Evolutionary conservation across 2,329 filamentous ascomycete species (phyloP).

Genomic region (Fusarium devonianum): DNA sequence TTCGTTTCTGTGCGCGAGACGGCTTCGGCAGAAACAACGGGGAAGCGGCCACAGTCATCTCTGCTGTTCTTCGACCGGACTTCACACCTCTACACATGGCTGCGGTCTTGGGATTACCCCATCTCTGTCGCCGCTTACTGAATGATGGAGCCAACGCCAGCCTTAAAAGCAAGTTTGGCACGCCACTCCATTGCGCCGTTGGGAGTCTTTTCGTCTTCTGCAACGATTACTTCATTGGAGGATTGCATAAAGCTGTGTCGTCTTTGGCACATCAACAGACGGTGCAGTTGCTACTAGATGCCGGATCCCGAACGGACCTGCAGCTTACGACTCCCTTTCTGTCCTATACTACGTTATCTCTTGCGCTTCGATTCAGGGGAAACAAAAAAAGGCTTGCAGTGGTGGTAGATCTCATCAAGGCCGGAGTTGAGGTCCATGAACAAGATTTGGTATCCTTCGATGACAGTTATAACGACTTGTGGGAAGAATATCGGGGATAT

Average conservation of each 20-base stretch:
- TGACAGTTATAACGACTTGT: neutral
- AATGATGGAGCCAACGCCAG: neutral
- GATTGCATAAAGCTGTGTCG: no score
- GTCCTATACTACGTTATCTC: neutral
- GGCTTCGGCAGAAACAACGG: neutral
- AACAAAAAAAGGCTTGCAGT: no score
- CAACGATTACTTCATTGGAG: neutral
- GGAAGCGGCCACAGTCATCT: no score
- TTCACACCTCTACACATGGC: constrained; percentile 17
- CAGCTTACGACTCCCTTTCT: neutral
- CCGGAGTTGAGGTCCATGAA: neutral
- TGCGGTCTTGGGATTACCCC: constrained; percentile 9
- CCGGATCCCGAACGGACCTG: neutral
- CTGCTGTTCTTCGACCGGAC: rapidly evolving
- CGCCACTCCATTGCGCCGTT: constrained; percentile 9
- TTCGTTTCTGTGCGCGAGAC: neutral
- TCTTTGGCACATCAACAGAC: neutral
- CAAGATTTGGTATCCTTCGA: neutral
- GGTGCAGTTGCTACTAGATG: neutral
- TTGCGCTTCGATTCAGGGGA: neutral
- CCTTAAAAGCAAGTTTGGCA: neutral
- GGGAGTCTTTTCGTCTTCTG: neutral
- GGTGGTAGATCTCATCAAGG: constrained; percentile 1
- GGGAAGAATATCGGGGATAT: no score
- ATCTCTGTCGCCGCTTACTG: constrained; percentile 5